Evolutionary conservation across 139 green algal species (phyloP).

Genomic region (Zygnema cylindricum): DNA sequence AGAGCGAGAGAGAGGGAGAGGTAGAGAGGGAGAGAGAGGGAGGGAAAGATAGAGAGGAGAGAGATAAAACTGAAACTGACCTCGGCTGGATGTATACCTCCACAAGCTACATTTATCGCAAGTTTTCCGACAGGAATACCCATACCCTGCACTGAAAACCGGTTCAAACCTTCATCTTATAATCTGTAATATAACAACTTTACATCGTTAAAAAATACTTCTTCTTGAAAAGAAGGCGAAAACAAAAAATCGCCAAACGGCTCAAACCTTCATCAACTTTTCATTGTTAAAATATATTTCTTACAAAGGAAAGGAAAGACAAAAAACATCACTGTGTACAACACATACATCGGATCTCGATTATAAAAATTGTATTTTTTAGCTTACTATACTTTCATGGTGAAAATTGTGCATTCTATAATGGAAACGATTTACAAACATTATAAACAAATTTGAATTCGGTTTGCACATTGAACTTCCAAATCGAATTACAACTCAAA

Average conservation of each 20-base stretch:
- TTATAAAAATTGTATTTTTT: no score
- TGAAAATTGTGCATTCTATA: no score
- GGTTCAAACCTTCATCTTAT: background rate
- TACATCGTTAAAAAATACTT: background rate
- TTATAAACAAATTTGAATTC: no score
- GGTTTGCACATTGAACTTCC: no score
- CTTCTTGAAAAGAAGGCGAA: background rate
- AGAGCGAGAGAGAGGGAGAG: background rate
- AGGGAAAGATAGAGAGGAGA: background rate
- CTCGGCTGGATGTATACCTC: slow-evolving; percentile 67
- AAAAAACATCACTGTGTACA: no score
- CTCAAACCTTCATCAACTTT: no score
- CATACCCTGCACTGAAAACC: slow-evolving; percentile 74
- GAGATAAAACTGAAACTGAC: background rate
- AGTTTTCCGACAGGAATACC: slow-evolving; percentile 85
- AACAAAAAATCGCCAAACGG: background rate
- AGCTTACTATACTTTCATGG: no score
- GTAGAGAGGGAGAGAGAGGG: background rate
- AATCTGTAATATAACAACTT: background rate
- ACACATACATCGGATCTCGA: no score
- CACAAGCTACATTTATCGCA: slow-evolving; percentile 75
- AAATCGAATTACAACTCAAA: no score
- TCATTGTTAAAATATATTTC: no score
- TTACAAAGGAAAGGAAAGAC: no score
- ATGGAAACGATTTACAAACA: no score